These are phyloP conservation scores for Leccinum variicolor DNA, from an alignment of 768 basidiomycete genomes.

Conservation along the genomic window DNA sequence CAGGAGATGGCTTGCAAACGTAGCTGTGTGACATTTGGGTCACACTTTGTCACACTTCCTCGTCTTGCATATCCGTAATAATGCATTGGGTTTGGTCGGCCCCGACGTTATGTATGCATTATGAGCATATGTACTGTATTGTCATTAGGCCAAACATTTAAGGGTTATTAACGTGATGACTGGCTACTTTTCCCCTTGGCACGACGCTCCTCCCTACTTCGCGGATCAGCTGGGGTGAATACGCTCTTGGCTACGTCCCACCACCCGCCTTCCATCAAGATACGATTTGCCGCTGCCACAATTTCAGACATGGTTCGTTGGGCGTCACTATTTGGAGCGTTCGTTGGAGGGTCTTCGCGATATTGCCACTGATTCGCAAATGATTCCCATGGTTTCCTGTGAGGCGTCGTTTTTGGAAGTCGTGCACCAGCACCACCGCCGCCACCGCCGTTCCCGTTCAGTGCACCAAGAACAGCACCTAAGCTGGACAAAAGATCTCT, in stretches of 20 bases:
- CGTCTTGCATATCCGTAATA: too few species aligned
- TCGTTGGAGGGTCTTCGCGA: slow-evolving; percentile 16
- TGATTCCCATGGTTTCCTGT: slow-evolving; percentile 61
- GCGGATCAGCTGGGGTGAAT: slow-evolving; percentile 18
- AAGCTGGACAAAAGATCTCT: slow-evolving; percentile 38
- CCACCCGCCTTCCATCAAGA: slow-evolving; percentile 35
- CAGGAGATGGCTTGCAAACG: too few species aligned
- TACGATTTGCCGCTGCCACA: slow-evolving; percentile 30
- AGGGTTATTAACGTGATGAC: slow-evolving; percentile 15
- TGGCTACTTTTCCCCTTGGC: slow-evolving; percentile 8
- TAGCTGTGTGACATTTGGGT: too few species aligned
- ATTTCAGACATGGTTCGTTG: slow-evolving; percentile 48
- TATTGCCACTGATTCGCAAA: slow-evolving; percentile 64
- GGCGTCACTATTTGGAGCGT: slow-evolving; percentile 34
- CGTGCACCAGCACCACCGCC: slow-evolving; percentile 29
- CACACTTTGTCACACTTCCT: too few species aligned
- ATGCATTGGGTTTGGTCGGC: too few species aligned
- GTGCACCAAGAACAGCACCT: slow-evolving; percentile 38
- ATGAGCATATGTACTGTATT: too few species aligned
- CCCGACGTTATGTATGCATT: too few species aligned
- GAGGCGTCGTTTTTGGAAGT: slow-evolving; percentile 16
- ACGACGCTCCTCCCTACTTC: slow-evolving; percentile 3
- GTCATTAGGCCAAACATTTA: neutral
- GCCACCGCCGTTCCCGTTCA: slow-evolving; percentile 37
- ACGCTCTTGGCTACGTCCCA: slow-evolving; percentile 35